Evolutionary conservation across 2,329 filamentous ascomycete genomes (phyloP).

Genomic region (Penicillium olsonii): DNA sequence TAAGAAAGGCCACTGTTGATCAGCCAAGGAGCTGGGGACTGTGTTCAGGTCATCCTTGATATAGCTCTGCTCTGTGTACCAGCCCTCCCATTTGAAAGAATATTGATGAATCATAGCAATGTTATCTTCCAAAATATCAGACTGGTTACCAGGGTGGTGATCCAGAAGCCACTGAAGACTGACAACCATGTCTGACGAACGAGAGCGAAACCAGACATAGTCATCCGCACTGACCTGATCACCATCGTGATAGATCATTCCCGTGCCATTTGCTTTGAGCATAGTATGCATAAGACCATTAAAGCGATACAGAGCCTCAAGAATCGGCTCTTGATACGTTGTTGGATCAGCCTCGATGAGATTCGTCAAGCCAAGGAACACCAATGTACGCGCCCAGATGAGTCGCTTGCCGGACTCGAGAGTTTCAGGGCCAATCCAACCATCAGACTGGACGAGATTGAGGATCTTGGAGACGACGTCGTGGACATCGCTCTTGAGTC

Average conservation of each 20-base stretch:
- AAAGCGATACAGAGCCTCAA: slow-evolving; percentile 55
- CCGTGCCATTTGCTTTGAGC: slow-evolving; percentile 56
- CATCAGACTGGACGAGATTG: slow-evolving; percentile 53
- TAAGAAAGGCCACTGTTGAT: slow-evolving; percentile 40
- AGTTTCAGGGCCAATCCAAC: slow-evolving; percentile 60
- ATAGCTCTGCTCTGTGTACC: slow-evolving; percentile 41
- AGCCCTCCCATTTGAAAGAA: slow-evolving; percentile 44
- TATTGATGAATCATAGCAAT: slow-evolving; percentile 47
- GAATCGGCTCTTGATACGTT: slow-evolving; percentile 44
- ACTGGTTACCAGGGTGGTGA: slow-evolving; percentile 41
- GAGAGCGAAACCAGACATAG: slow-evolving; percentile 39
- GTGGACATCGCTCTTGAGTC: slow-evolving; percentile 54
- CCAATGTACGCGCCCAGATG: slow-evolving; percentile 56
- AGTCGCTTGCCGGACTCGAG: slow-evolving; percentile 43
- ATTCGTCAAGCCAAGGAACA: slow-evolving; percentile 53
- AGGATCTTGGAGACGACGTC: slow-evolving; percentile 51
- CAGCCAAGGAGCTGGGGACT: slow-evolving; percentile 31
- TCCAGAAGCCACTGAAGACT: slow-evolving; percentile 53
- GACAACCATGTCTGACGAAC: slow-evolving; percentile 49
- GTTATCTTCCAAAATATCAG: slow-evolving; percentile 41
- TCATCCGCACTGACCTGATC: slow-evolving; percentile 44
- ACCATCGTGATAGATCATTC: slow-evolving; percentile 49
- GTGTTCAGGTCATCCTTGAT: slow-evolving; percentile 40
- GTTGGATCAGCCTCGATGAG: slow-evolving; percentile 51
- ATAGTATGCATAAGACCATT: slow-evolving; percentile 55